Conservation (phyloP, 2,329 filamentous ascomycete species). For the Venturia asperata region DNA sequence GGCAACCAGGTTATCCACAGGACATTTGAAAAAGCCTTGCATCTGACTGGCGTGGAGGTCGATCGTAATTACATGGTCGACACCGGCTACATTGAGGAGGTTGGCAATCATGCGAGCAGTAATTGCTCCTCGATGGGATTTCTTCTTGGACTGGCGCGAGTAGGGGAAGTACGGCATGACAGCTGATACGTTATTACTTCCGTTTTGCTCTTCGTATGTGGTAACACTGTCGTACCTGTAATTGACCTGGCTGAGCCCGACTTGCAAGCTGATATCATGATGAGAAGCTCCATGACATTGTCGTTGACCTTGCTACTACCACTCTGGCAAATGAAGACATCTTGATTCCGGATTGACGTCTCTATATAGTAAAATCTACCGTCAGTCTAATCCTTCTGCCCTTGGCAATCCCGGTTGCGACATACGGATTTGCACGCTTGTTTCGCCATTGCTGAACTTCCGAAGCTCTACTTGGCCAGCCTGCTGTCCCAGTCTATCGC, state of each 20-base stretch:
- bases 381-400: conserved; percentile 4
- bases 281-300: conserved; percentile 97
- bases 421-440: conserved; percentile 57
- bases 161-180: conserved; percentile 97
- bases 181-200: conserved; percentile 43
- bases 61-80: conserved; percentile 95
- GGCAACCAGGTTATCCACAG: conserved; percentile 93
- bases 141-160: conserved; percentile 98
- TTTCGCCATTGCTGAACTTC: conserved; percentile 65
- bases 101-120: conserved; percentile 97
- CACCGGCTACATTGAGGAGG: conserved; percentile 82
- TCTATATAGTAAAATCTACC: conserved; percentile 29
- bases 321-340: conserved; percentile 98
- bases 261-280: conserved; percentile 98
- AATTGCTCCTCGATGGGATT: conserved; percentile 91
- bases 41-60: conserved; percentile 91
- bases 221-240: conserved; percentile 59
- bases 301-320: conserved; percentile 96
- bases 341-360: conserved; percentile 81
- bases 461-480: conserved; percentile 54
- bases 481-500: conserved; percentile 56
- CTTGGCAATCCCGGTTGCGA: background rate
- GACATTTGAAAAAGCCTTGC: conserved; percentile 98
- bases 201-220: conserved; percentile 13
- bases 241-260: conserved; percentile 94